A percentile compares a stretch with the other conserved stretches of the same genome.
Evolutionary conservation across 225 moss, liverwort and hornwort genomes (phyloP).

Genomic region (Physcomitrellopsis africana): DNA sequence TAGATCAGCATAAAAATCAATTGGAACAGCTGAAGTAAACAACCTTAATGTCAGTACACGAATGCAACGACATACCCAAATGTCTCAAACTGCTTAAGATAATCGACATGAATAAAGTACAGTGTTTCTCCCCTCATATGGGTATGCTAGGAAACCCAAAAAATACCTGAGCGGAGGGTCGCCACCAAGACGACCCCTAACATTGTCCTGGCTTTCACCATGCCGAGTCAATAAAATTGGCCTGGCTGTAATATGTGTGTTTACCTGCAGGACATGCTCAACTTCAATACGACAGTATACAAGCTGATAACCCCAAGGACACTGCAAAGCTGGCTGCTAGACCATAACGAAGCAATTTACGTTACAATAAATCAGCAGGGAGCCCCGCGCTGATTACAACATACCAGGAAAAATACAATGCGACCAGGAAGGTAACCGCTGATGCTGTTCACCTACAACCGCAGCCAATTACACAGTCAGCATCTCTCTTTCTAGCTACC

Average conservation of each 20-base stretch:
- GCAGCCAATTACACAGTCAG: conserved; percentile 18
- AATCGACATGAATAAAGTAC: conserved; percentile 24
- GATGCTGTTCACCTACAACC: conserved; percentile 90
- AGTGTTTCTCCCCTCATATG: not conserved
- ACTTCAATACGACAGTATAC: conserved; percentile 1
- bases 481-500: conserved; percentile 14
- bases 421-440: conserved; percentile 99
- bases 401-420: conserved; percentile 99
- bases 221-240: conserved; percentile 97
- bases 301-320: conserved; percentile 20
- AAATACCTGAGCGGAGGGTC: conserved; percentile 87
- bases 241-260: conserved; percentile 90
- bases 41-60: not conserved
- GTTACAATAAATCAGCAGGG: conserved; percentile 14
- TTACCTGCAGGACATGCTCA: conserved; percentile 59
- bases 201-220: conserved; percentile 95
- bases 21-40: not conserved
- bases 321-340: conserved; percentile 19
- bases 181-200: conserved; percentile 96
- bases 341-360: not conserved
- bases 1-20: not conserved
- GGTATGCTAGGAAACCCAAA: conserved; percentile 10
- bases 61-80: conserved; percentile 15
- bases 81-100: conserved; percentile 23
- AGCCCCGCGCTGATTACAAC: conserved; percentile 4